These are phyloP conservation scores for Rhizopus delemar DNA, from an alignment of 371 early-diverging fungal genomes.

Conservation along the genomic window DNA sequence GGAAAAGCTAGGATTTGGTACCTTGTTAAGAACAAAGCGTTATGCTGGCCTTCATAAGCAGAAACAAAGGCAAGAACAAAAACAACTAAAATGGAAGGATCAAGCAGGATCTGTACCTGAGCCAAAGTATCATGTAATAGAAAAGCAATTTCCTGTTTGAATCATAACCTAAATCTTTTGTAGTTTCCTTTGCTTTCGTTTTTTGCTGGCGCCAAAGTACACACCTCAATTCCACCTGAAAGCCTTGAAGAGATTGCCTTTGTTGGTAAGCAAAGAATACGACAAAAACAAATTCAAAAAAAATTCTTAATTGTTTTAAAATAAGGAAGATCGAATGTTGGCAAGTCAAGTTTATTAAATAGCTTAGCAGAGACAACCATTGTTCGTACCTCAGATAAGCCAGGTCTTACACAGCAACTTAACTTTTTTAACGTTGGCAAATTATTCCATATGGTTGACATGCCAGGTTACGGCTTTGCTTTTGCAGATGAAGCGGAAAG, in stretches of 20 bases:
- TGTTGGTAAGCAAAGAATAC: conserved; percentile 46
- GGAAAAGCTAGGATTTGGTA: conserved; percentile 48
- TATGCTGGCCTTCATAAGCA: conserved; percentile 29
- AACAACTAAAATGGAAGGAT: conserved; percentile 16
- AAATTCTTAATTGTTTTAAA: conserved; percentile 1
- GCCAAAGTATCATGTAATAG: conserved; percentile 35
- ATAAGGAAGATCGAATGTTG: conserved; percentile 75
- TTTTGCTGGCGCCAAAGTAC: conserved; percentile 70
- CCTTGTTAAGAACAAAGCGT: conserved; percentile 41
- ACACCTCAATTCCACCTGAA: conserved; percentile 63
- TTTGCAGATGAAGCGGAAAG: conserved; percentile 70
- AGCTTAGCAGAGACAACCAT: conserved; percentile 62
- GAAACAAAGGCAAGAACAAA: conserved; percentile 19
- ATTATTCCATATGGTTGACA: conserved; percentile 74
- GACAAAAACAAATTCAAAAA: not conserved
- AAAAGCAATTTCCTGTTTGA: not conserved
- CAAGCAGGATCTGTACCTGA: conserved; percentile 23
- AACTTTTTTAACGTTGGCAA: conserved; percentile 73
- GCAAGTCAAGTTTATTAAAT: conserved; percentile 78
- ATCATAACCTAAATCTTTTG: not conserved
- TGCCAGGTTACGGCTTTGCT: conserved; percentile 91
- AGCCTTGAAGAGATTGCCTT: conserved; percentile 67
- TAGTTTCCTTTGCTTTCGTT: conserved; percentile 64
- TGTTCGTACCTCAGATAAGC: conserved; percentile 70
- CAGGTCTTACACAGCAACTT: conserved; percentile 80